These are phyloP conservation scores for Mycena sanguinolenta DNA, from an alignment of 768 basidiomycete genomes.

Conservation along the genomic window DNA sequence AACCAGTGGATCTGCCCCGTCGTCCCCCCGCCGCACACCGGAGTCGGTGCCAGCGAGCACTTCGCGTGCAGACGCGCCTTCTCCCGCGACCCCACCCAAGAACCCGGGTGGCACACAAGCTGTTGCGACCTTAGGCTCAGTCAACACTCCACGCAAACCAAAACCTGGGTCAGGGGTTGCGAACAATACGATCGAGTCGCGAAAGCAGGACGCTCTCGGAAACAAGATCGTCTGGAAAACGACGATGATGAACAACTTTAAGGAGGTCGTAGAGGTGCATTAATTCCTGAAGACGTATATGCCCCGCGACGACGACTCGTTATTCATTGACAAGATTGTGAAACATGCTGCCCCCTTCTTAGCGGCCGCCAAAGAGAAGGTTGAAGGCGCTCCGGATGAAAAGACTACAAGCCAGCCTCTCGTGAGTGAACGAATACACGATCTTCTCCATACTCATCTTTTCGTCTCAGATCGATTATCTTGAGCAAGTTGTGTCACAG, in stretches of 20 bases:
- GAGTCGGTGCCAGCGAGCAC: neutral
- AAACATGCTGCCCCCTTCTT: neutral
- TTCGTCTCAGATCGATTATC: neutral
- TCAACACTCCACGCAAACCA: neutral
- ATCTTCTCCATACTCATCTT: neutral
- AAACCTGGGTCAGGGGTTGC: neutral
- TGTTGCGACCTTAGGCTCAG: neutral
- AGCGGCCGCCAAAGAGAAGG: neutral
- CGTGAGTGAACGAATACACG: neutral
- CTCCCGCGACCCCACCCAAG: conserved; percentile 5
- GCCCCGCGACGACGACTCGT: neutral
- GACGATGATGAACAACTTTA: neutral
- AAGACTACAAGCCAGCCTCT: neutral
- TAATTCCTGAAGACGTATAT: conserved; percentile 1
- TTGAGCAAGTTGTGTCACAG: neutral
- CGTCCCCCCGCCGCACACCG: too few relatives aligned
- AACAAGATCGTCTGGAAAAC: neutral
- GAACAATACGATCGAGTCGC: neutral
- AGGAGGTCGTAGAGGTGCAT: neutral
- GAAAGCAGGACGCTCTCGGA: neutral
- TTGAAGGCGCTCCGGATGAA: neutral
- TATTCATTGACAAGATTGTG: neutral
- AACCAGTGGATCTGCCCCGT: too few relatives aligned
- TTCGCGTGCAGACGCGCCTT: neutral
- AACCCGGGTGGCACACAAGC: neutral